These are phyloP conservation scores for Dryadomyces quercus-mongolicae DNA, from an alignment of 2,329 filamentous ascomycete genomes.

Conservation along the genomic window DNA sequence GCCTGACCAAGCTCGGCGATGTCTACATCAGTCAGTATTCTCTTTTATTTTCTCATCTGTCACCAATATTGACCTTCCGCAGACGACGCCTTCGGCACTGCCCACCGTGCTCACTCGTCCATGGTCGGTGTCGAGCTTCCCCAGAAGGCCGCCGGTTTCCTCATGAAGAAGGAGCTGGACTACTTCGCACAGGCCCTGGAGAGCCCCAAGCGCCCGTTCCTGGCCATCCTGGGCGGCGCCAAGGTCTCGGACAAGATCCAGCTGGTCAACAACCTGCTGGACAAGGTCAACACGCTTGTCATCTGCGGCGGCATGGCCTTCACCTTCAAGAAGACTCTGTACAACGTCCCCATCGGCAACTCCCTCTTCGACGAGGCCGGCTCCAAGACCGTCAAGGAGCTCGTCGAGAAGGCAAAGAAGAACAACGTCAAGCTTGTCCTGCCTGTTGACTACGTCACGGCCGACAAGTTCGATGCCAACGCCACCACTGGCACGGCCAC, in stretches of 20 bases:
- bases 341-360: slow-evolving; percentile 79
- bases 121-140: slow-evolving; percentile 96
- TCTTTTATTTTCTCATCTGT: slow-evolving; percentile 9
- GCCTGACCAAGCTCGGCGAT: slow-evolving; percentile 85
- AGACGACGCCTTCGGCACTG: slow-evolving; percentile 98
- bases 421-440: slow-evolving; percentile 93
- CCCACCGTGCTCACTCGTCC: slow-evolving; percentile 95
- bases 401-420: slow-evolving; percentile 92
- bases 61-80: slow-evolving; percentile 7
- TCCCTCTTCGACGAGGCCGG: slow-evolving; percentile 90
- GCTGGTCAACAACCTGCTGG: slow-evolving; percentile 95
- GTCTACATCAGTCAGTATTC: slow-evolving; percentile 76
- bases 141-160: slow-evolving; percentile 94
- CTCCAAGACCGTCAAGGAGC: slow-evolving; percentile 75
- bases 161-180: slow-evolving; percentile 99
- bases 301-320: slow-evolving; percentile 98
- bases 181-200: slow-evolving; percentile 98
- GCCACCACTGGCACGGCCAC: slow-evolving; percentile 72
- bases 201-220: slow-evolving; percentile 85
- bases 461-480: slow-evolving; percentile 84
- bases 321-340: slow-evolving; percentile 99
- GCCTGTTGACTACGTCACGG: slow-evolving; percentile 89
- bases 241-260: slow-evolving; percentile 99
- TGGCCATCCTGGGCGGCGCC: slow-evolving; percentile 93
- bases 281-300: slow-evolving; percentile 94